phyloP scores from a whole-genome alignment of 2,329 filamentous ascomycete genomes.

The Onygenales sp. region DNA sequence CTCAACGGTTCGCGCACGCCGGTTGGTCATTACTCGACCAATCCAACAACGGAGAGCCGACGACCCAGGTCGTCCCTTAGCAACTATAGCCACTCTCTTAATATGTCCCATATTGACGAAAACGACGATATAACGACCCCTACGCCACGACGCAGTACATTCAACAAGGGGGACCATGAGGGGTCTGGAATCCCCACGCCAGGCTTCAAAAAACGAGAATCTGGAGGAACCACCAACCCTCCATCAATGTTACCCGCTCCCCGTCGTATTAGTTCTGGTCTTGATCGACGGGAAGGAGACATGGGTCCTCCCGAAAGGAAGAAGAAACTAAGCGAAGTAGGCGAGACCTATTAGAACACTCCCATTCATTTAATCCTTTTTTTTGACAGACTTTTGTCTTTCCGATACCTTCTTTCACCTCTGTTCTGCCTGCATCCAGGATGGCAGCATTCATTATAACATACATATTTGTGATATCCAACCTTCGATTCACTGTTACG shows the following conservation, averaged over 20 bases:
- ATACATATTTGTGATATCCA: conserved; percentile 11
- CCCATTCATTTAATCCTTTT: conserved; percentile 6
- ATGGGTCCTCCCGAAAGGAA: conserved; percentile 41
- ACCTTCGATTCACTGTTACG: neutral
- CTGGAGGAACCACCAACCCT: conserved; percentile 34
- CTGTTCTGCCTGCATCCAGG: conserved; percentile 2
- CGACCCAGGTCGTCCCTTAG: conserved; percentile 65
- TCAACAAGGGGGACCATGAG: conserved; percentile 30
- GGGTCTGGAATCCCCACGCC: conserved; percentile 43
- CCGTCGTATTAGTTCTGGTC: conserved; percentile 29
- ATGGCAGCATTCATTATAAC: conserved; percentile 15
- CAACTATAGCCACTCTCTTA: conserved; percentile 50
- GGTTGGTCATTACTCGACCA: conserved; percentile 45
- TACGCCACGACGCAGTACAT: conserved; percentile 29
- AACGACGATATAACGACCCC: conserved; percentile 40
- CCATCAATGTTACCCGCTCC: conserved; percentile 30
- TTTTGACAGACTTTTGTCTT: conserved; percentile 8
- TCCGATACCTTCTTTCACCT: conserved; percentile 1
- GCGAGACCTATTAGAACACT: conserved; percentile 45
- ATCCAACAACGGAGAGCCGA: conserved; percentile 39
- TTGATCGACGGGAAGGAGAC: conserved; percentile 27
- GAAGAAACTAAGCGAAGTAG: conserved; percentile 44
- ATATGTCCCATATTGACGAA: conserved; percentile 48
- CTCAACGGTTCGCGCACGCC: conserved; percentile 54
- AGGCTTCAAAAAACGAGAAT: conserved; percentile 42